Base-by-base conservation (phyloP, 164 flowering plant genomes). In the Vitis vinifera region DNA sequence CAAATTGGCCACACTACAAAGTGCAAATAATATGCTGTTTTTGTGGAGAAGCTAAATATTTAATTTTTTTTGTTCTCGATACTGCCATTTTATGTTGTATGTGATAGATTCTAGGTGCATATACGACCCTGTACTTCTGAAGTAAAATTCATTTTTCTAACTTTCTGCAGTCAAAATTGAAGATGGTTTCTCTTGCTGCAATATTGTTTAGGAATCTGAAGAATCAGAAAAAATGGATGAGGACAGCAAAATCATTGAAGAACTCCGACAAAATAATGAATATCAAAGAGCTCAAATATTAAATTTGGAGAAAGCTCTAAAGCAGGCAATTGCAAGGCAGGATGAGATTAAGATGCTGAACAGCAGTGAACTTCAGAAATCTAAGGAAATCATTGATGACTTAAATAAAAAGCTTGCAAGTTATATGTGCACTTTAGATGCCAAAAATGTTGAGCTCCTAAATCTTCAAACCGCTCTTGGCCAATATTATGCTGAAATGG, bases 381-480 rank as follows among this genome's bases (percentile, higher is more conserved):
- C 88, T 5, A 90, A 85, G 77, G 94, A 92, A 82, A 80, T 71
- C 10, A 83, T 92, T 69, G 87, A 77, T 65, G 93, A 89, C 52
- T 83, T 96, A 57, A 86, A 87, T 77, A 79, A 72, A 66, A 88
- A 86, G 72, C 81, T 93, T 78, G 70, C 86, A 37, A 81, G 76
- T 73, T 89, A 81, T 79, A 79, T 78, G 81, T 82, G 73, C 71
- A 80, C 80, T 19, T 83, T 96, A 59, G 94, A 93, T 71, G 86
- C 86, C 7, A 93, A 92, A 81, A 88, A 96, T 79, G 77, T 81
- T 59, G 99, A 96, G 81, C 89, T 93, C 71, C 72, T 82, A 67
- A 96, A 93, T 86, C 94, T 96, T 72, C 98, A 96, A 85, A 89
- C 97, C 79, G 99, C 97, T 66, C 97, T 96, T 75, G 99, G 99